phyloP scores from a whole-genome alignment of 331 rosid species.

The Cydonia oblonga region DNA sequence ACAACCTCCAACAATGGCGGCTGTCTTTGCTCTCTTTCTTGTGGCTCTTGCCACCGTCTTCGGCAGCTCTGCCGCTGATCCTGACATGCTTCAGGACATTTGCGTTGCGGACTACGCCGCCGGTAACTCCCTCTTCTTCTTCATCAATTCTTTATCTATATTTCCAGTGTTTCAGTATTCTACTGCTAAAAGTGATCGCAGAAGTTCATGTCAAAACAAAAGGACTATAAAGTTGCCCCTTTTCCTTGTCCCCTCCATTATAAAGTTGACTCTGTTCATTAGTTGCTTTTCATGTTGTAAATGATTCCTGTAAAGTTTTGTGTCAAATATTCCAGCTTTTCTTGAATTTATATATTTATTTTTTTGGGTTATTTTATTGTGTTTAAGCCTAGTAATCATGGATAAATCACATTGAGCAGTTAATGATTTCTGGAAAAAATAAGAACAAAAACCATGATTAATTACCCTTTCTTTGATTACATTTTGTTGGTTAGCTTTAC shows the following conservation, averaged over 20 bases:
- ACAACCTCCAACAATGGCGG: conserved; percentile 24
- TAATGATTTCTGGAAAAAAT: not conserved
- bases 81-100: conserved; percentile 72
- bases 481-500: not conserved
- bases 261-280: not conserved
- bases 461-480: too few species aligned
- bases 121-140: conserved; percentile 20
- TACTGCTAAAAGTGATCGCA: not conserved
- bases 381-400: not conserved
- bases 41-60: conserved; percentile 28
- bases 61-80: conserved; percentile 45
- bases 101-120: conserved; percentile 69
- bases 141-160: not conserved
- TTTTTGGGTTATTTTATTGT: not conserved
- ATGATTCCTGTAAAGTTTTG: not conserved
- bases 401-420: not conserved
- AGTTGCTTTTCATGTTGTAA: not conserved
- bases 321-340: not conserved
- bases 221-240: not conserved
- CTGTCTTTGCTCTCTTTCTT: conserved; percentile 9
- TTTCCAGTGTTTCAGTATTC: not conserved
- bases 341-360: not conserved
- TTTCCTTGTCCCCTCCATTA: not conserved
- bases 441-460: not conserved
- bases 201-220: not conserved